Conservation (phyloP, 371 early-diverging fungal genomes). For the Synchytrium microbalum region DNA sequence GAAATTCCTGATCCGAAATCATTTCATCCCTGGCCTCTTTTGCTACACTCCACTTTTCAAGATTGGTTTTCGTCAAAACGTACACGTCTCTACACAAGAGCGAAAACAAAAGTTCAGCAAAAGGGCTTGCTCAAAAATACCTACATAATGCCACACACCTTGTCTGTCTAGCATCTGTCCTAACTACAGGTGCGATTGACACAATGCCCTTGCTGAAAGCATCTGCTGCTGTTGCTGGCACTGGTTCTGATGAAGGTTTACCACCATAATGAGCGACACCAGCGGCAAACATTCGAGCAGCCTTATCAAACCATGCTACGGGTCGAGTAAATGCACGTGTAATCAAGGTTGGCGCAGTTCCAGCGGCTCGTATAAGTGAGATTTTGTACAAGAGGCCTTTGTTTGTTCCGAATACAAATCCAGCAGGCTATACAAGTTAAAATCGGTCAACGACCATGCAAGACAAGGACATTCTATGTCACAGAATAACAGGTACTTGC, state of each 20-base stretch:
- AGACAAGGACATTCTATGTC: background rate
- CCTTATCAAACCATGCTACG: background rate
- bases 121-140: too few relatives aligned
- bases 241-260: background rate
- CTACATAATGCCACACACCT: too few relatives aligned
- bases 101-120: too few relatives aligned
- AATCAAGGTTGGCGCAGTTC: background rate
- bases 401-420: background rate
- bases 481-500: too few relatives aligned
- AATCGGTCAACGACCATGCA: background rate
- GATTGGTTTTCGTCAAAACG: background rate
- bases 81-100: background rate
- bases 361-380: background rate
- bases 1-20: background rate
- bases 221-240: background rate
- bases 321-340: background rate
- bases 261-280: background rate
- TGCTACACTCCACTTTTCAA: background rate
- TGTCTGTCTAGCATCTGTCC: background rate
- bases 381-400: background rate
- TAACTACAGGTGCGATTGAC: background rate
- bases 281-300: background rate
- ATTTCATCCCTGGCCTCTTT: background rate
- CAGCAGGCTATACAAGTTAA: background rate
- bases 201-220: background rate